Evolutionary conservation across 441 rosid genomes (phyloP), one percentile per base, ranked within the genome.

Genomic region (Pelargonium myrrhifolium): DNA sequence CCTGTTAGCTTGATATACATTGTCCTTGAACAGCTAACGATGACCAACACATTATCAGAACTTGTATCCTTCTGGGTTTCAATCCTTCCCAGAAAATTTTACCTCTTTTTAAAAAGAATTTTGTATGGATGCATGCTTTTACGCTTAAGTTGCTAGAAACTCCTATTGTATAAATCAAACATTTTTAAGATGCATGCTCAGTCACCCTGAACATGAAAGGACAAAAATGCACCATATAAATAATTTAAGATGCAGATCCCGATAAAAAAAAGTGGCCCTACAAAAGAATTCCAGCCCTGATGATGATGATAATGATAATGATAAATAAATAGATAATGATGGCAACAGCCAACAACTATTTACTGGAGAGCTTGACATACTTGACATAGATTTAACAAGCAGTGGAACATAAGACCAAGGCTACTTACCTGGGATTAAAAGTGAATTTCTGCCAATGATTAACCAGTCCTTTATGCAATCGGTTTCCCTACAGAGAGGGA

Each of bases 401-500:
- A 65, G 45, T 6, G 24, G 42, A 77, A 68, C 11, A 42, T 55
- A 9, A 21, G 56, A 53, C 59, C 59, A 61, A 72, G 65, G 72
- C 62, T 53, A 72, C 69, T 79, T 77, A 90, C 98, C 98, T 95
- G 72, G 97, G 97, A 82, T 92, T 95, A 83, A 92, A 87, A 51
- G 93, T 87, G 84, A 92, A 92, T 81, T 89, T 95, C 84, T 90
- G 94, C 98, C 98, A 87, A 81, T 92, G 98, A 79, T 78, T 95
- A 77, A 95, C 79, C 72, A 95, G 84, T 74, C 89, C 90, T 78
- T 88, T 90, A 72, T 90, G 86, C 69, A 92, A 78, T 78, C 93
- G 86, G 55, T 85, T 92, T 73, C 99, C 99, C 98, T 94, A 11
- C 62, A 58, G 62, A 58, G 17, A 51, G 62, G 26, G 35, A 22